Evolutionary conservation across 2,329 filamentous ascomycete genomes (phyloP), one percentile per base, ranked within the genome.

Genomic region (Zelopaecilomyces penicillatus): DNA sequence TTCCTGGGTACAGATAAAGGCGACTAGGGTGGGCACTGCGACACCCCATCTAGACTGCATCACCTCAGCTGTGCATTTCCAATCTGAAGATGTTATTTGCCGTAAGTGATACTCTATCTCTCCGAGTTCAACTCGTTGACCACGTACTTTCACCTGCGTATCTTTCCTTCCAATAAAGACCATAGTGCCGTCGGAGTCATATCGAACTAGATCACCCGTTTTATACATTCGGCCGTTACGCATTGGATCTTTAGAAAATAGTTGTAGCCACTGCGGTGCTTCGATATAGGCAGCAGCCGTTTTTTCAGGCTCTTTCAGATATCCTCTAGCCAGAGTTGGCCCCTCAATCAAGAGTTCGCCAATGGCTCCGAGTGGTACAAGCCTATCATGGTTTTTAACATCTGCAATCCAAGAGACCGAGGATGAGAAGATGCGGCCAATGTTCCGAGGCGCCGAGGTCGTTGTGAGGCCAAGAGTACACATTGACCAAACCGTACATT

Each of bases 331-430:
- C 12, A 34, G 12, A 9, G 32, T 34, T 12, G 32, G 32, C 12
- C 32, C 32, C 32, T 34, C 32, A 34, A 34, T 34, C 12, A 34
- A 34, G 32, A 34, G 32, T 12, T 34, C 32, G 8, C 32, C 32
- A 34, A 34, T 12, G 8, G 32, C 12, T 34, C 32, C 32, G 32
- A 34, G 12, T 9, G 32, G 32, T 34, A 12, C 32, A 5, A 44
- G 7, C 29, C 39, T 39, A 9, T 44, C 37, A 3, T 36, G 11
- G 39, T 44, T 40, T 5, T 11, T 34, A 27, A 28, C 6, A 10
- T 35, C 30, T 29, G 30, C 37, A 30, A 44, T 36, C 42, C 37
- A 44, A 27, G 29, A 40, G 32, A 34, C 32, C 12, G 32, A 34
- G 8, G 32, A 34, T 34, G 32, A 9, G 32, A 34, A 34, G 12